Evolutionary conservation across 2,329 filamentous ascomycete genomes (phyloP).

Genomic region (Arthrinium phaeospermum): DNA sequence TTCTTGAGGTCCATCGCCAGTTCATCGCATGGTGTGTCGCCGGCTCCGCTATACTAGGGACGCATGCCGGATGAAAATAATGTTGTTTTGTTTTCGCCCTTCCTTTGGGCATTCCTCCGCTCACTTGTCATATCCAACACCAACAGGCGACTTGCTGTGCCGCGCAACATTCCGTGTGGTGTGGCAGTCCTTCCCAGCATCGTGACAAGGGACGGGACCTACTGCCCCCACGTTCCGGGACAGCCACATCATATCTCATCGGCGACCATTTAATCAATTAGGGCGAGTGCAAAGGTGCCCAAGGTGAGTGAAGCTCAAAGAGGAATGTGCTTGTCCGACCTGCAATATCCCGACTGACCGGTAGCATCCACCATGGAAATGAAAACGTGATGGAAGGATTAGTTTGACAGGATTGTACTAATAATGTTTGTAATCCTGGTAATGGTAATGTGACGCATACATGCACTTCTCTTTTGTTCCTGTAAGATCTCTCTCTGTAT

Average conservation of each 20-base stretch:
- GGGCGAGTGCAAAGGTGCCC: background rate
- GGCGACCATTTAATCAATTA: background rate
- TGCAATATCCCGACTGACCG: constrained; percentile 10
- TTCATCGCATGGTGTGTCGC: background rate
- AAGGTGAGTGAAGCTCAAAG: background rate
- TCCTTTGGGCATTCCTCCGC: background rate
- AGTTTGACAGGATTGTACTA: background rate
- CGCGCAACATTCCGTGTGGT: background rate
- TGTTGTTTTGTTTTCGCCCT: background rate
- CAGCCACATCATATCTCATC: background rate
- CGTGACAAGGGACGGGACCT: background rate
- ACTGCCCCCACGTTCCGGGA: background rate
- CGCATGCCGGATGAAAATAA: background rate
- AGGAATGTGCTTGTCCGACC: constrained; percentile 2
- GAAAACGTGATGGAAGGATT: background rate
- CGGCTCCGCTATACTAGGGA: background rate
- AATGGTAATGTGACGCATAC: background rate
- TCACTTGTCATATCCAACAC: background rate
- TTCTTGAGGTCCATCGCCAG: background rate
- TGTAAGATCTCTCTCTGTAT: background rate
- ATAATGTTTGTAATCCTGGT: background rate
- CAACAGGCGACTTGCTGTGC: background rate
- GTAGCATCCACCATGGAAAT: constrained; percentile 4
- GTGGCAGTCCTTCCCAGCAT: constrained; percentile 1
- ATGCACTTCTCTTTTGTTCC: background rate